Evolutionary conservation across 2,329 filamentous ascomycete species (phyloP).

Genomic region (Paecilomyces formosus): DNA sequence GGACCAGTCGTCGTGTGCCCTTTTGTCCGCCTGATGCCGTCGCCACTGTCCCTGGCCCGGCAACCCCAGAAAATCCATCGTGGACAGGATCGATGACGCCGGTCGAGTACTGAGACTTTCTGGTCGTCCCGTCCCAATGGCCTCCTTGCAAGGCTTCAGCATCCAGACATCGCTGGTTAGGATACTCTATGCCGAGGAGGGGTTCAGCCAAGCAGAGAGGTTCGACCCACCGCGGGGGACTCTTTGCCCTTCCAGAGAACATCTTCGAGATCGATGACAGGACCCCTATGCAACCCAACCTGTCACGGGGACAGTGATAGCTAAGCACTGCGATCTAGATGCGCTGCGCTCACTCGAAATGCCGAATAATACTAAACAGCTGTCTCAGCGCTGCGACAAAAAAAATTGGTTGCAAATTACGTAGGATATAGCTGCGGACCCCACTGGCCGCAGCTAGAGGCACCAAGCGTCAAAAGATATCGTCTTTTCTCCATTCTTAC

Average conservation of each 20-base stretch:
- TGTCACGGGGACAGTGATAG: not conserved
- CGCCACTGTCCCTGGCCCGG: not conserved
- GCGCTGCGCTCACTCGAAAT: not conserved
- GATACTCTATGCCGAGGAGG: not conserved
- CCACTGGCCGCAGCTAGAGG: not conserved
- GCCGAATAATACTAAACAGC: not conserved
- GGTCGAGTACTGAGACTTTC: not conserved
- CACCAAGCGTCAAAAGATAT: not conserved
- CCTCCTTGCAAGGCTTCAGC: too few species aligned
- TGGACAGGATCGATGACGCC: not conserved
- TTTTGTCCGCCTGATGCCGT: constrained; percentile 1
- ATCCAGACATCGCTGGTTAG: not conserved
- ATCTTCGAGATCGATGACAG: not conserved
- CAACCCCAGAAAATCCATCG: not conserved
- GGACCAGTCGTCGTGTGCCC: not conserved
- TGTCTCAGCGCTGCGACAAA: not conserved
- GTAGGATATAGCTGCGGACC: not conserved
- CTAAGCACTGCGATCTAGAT: not conserved
- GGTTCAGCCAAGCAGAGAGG: not conserved
- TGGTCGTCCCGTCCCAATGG: not conserved
- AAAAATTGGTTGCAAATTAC: not conserved
- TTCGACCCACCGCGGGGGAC: not conserved
- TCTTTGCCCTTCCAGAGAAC: not conserved
- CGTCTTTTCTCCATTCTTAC: not conserved
- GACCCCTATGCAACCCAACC: not conserved